phyloP scores from a whole-genome alignment of 2,329 filamentous ascomycete genomes.

The Pseudogymnoascus verrucosus region DNA sequence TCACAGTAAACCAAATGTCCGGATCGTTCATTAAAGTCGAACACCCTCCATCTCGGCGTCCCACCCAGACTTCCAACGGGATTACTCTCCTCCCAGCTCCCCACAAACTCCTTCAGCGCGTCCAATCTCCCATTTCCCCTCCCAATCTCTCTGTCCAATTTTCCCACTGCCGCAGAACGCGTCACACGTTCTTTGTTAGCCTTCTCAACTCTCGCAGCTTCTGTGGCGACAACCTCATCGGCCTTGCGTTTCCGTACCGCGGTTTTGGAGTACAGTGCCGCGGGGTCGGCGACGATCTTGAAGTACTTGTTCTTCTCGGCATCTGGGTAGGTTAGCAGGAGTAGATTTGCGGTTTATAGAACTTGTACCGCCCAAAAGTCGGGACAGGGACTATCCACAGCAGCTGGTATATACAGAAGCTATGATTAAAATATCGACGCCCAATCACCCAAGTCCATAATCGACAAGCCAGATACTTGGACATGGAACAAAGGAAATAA shows the following conservation, averaged over 20 bases:
- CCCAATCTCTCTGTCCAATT: not conserved
- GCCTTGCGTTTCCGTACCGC: slow-evolving; percentile 50
- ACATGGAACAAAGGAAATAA: slow-evolving; percentile 2
- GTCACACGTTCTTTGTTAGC: slow-evolving; percentile 18
- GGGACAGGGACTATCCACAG: not conserved
- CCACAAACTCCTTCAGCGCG: slow-evolving; percentile 19
- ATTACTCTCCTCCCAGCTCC: slow-evolving; percentile 36
- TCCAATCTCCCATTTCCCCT: slow-evolving; percentile 16
- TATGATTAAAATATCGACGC: slow-evolving; percentile 42
- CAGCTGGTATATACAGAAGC: not conserved
- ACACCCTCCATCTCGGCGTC: not conserved
- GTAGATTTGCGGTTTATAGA: not conserved
- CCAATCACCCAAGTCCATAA: slow-evolving; percentile 33
- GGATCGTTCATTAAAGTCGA: not conserved
- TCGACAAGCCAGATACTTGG: not conserved
- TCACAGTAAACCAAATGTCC: not conserved
- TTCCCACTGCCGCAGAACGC: slow-evolving; percentile 10
- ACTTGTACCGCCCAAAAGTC: slow-evolving; percentile 24
- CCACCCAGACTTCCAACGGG: slow-evolving; percentile 19
- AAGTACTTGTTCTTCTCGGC: slow-evolving; percentile 57
- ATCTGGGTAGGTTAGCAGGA: slow-evolving; percentile 32
- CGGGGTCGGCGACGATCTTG: slow-evolving; percentile 48
- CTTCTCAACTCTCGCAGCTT: not conserved
- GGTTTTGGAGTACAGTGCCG: slow-evolving; percentile 51
- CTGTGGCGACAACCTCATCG: slow-evolving; percentile 28